These are phyloP conservation scores for Daedalea quercina DNA, from an alignment of 768 basidiomycete species.

Conservation along the genomic window DNA sequence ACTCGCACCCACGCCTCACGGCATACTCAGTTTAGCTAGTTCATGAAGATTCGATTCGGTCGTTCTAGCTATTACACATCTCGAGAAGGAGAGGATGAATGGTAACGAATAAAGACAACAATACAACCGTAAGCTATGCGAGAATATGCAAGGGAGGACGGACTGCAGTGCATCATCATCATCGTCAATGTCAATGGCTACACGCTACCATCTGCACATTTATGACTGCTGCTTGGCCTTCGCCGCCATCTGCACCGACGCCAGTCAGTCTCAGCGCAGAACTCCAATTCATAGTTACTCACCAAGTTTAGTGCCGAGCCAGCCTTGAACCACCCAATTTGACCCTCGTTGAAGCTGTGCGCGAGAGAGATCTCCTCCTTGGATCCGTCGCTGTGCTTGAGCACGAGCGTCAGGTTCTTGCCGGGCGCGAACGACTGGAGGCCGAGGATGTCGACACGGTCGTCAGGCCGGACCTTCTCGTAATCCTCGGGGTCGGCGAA, in stretches of 20 bases:
- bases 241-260: constrained; percentile 50
- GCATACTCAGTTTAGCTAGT: too few species aligned
- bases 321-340: constrained; percentile 98
- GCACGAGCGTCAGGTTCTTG: constrained; percentile 78
- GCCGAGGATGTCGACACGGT: constrained; percentile 86
- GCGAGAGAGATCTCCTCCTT: constrained; percentile 74
- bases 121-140: background rate
- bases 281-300: constrained; percentile 17
- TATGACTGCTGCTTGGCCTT: constrained; percentile 37
- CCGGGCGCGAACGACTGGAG: constrained; percentile 86
- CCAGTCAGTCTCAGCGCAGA: constrained; percentile 4
- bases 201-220: background rate
- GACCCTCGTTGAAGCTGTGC: constrained; percentile 95
- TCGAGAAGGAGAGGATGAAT: background rate
- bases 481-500: constrained; percentile 92
- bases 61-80: background rate
- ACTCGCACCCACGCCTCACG: too few species aligned
- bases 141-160: background rate
- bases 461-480: constrained; percentile 82
- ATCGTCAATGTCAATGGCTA: background rate
- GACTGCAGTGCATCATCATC: background rate
- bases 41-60: background rate
- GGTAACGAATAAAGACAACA: background rate
- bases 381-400: constrained; percentile 79
- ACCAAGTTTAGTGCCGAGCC: constrained; percentile 91